Percentiles rank a stretch among this genome's conserved stretches.
Evolutionary conservation across 371 early-diverging fungal species (phyloP).

Genomic region (Mucor piriformis): DNA sequence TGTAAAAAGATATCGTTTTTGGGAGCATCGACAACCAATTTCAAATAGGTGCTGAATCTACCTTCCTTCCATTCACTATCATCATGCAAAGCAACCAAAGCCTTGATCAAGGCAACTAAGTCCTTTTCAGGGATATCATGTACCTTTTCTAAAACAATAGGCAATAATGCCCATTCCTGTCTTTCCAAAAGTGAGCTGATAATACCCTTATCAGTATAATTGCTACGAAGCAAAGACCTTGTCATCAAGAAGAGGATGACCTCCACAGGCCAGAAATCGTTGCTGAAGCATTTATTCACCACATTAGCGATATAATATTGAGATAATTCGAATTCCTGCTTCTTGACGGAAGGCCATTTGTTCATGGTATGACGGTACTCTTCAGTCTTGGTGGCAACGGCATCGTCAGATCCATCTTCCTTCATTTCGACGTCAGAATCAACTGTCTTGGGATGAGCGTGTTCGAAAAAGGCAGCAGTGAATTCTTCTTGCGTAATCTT

Average conservation of each 20-base stretch:
- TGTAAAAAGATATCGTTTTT: slow-evolving; percentile 66
- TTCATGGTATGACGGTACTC: slow-evolving; percentile 22
- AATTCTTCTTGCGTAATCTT: slow-evolving; percentile 32
- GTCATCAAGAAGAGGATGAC: slow-evolving; percentile 56
- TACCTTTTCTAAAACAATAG: slow-evolving; percentile 52
- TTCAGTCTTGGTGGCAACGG: slow-evolving; percentile 8
- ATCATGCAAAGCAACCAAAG: slow-evolving; percentile 19
- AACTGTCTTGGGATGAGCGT: slow-evolving; percentile 3
- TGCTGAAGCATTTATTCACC: slow-evolving; percentile 42
- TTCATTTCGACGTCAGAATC: slow-evolving; percentile 13
- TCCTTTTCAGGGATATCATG: slow-evolving; percentile 65
- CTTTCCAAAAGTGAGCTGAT: slow-evolving; percentile 52
- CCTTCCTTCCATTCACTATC: slow-evolving; percentile 20
- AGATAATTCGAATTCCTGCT: slow-evolving; percentile 43
- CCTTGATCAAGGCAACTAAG: slow-evolving; percentile 47
- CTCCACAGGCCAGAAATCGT: slow-evolving; percentile 57
- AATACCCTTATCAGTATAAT: slow-evolving; percentile 53
- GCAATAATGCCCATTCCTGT: slow-evolving; percentile 56
- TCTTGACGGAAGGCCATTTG: slow-evolving; percentile 12
- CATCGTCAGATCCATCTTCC: slow-evolving; percentile 12
- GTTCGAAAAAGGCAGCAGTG: slow-evolving; percentile 33
- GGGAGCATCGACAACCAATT: slow-evolving; percentile 52
- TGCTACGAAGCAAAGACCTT: slow-evolving; percentile 52
- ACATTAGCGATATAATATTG: slow-evolving; percentile 52
- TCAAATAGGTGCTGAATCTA: slow-evolving; percentile 41